Percentiles rank a stretch among this genome's conserved stretches.
phyloP scores from a whole-genome alignment of 495 filamentous ascomycete species.

The Filosporella fistucella region DNA sequence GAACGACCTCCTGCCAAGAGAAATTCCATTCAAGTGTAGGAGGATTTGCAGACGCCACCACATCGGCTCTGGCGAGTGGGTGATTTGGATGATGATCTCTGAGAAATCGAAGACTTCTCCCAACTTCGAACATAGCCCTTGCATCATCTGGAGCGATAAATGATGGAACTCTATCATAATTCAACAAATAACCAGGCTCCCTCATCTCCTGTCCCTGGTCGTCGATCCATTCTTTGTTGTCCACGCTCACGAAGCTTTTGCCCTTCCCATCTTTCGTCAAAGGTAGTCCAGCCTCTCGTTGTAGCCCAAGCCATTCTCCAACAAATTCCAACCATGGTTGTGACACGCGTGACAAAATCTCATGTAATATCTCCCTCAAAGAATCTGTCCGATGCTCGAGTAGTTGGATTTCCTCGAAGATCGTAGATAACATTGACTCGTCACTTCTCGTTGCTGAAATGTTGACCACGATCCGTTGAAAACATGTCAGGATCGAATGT shows the following conservation, averaged over 20 bases:
- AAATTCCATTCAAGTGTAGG: slow-evolving; percentile 68
- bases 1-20: slow-evolving; percentile 68
- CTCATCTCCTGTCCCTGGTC: slow-evolving; percentile 46
- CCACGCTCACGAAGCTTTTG: slow-evolving; percentile 57
- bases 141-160: slow-evolving; percentile 64
- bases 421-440: slow-evolving; percentile 60
- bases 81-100: slow-evolving; percentile 72
- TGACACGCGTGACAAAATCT: slow-evolving; percentile 61
- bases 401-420: slow-evolving; percentile 60
- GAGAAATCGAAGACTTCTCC: slow-evolving; percentile 70
- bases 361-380: slow-evolving; percentile 57
- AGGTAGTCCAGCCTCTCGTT: slow-evolving; percentile 44
- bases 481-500: slow-evolving; percentile 54
- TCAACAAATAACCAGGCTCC: slow-evolving; percentile 54
- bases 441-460: slow-evolving; percentile 53
- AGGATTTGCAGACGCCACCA: slow-evolving; percentile 38
- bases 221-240: slow-evolving; percentile 49
- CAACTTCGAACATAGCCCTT: slow-evolving; percentile 68
- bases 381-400: slow-evolving; percentile 58
- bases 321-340: slow-evolving; percentile 68
- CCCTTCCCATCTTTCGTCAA: slow-evolving; percentile 39
- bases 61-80: slow-evolving; percentile 54
- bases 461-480: slow-evolving; percentile 54
- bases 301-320: slow-evolving; percentile 75
- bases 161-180: slow-evolving; percentile 56